Evolutionary conservation across 352 stramenopile genomes (phyloP).

Genomic region (Phytophthora boehmeriae): DNA sequence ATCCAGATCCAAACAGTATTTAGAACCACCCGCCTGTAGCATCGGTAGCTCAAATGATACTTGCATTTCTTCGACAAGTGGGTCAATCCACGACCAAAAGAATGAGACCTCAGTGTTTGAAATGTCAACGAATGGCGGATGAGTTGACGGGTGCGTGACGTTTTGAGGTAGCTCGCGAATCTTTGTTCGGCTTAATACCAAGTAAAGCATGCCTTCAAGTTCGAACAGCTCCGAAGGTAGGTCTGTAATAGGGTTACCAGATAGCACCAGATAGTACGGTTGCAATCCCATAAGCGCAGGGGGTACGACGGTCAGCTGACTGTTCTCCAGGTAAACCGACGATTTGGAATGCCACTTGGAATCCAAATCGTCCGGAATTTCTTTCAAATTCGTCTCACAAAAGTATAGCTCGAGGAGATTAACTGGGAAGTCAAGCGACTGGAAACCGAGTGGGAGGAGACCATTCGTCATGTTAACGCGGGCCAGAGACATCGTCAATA

Average conservation of each 20-base stretch:
- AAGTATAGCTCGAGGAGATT: constrained; percentile 36
- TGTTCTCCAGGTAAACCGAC: constrained; percentile 13
- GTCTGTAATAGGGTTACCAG: constrained; percentile 1
- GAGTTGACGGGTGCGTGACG: constrained; percentile 1
- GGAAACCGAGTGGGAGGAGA: constrained; percentile 36
- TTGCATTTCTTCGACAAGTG: not conserved
- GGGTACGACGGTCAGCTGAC: constrained; percentile 7
- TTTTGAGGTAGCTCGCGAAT: constrained; percentile 9
- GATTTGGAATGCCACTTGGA: constrained; percentile 22
- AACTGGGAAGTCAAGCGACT: constrained; percentile 33
- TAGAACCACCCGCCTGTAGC: not conserved
- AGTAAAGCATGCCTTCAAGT: constrained; percentile 2
- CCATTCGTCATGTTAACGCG: constrained; percentile 34
- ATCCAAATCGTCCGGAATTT: constrained; percentile 40
- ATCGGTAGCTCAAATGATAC: not conserved
- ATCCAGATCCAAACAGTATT: constrained; percentile 14
- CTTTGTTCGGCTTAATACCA: constrained; percentile 6
- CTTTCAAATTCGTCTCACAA: constrained; percentile 33
- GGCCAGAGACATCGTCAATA: constrained; percentile 36
- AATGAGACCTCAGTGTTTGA: constrained; percentile 17
- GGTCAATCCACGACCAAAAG: constrained; percentile 26
- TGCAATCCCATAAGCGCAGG: constrained; percentile 6
- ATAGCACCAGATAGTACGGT: constrained; percentile 10
- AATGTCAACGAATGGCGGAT: constrained; percentile 2
- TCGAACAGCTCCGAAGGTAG: constrained; percentile 17